Evolutionary conservation across 2,329 filamentous ascomycete species (phyloP).

Genomic region (Penicillium freii): DNA sequence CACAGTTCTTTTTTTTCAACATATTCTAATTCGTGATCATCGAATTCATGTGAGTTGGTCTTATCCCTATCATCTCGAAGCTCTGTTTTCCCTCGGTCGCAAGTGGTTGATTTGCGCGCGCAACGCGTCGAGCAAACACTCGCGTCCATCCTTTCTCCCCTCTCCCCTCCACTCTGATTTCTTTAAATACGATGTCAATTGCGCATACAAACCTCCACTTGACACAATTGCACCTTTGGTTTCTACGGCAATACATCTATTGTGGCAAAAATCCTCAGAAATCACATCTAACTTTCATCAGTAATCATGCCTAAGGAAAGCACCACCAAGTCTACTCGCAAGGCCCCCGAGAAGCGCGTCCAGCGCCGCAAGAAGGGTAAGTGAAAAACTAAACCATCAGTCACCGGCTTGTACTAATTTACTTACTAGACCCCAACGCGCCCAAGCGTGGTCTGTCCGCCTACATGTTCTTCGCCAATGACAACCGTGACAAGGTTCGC

Average conservation of each 20-base stretch:
- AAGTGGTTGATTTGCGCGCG: constrained; percentile 5
- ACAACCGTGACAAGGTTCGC: constrained; percentile 96
- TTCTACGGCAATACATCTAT: not conserved
- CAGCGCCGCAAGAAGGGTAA: constrained; percentile 73
- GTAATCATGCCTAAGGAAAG: constrained; percentile 67
- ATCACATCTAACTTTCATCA: constrained; percentile 4
- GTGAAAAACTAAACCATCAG: constrained; percentile 21
- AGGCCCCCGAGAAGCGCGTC: constrained; percentile 56
- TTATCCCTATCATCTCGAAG: not conserved
- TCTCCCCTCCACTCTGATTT: not conserved
- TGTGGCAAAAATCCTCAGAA: not conserved
- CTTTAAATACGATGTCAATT: not conserved
- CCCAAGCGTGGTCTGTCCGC: constrained; percentile 99
- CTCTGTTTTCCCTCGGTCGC: constrained; percentile 4
- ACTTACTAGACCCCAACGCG: constrained; percentile 79
- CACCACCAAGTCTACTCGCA: constrained; percentile 61
- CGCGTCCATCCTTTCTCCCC: not conserved
- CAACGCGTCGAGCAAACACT: constrained; percentile 6
- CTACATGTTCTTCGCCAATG: constrained; percentile 99
- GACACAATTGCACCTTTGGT: not conserved
- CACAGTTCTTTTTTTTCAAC: constrained; percentile 2
- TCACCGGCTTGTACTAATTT: constrained; percentile 16
- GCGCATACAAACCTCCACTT: not conserved
- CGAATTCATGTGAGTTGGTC: constrained; percentile 8
- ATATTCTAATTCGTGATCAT: not conserved